Evolutionary conservation across 768 basidiomycete species (phyloP), one percentile per base, ranked within the genome.

Genomic region (Leucosporidium yakuticum): DNA sequence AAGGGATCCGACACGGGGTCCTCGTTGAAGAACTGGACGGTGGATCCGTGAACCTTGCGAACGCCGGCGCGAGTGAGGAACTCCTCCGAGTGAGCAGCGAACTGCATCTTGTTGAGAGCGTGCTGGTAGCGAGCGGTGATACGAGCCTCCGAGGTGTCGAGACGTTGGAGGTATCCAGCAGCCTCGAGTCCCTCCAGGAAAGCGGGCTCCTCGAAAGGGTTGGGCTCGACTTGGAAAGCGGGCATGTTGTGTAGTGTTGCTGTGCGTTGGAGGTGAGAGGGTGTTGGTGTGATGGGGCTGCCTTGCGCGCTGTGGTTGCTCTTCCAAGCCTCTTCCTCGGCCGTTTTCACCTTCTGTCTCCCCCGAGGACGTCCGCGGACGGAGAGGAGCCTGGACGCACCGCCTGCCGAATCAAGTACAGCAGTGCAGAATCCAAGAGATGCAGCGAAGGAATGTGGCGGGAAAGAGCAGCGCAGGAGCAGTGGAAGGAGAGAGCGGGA

Each of bases 1-100:
- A 65, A 71, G 15, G 70, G 70, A 54, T 71, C 67, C 39, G 61
- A 62, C 32, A 63, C 54, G 21, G 70, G 69, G 5, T 58, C 48
- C 58, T 71, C 70, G 67, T 63, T 65, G 62, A 71, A 71, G 70
- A 71, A 71, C 60, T 71, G 70, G 34, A 71, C 70, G 39, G 65
- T 65, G 56, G 64, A 65, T 34, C 67, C 61, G 63, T 71, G 70
- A 20, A 71, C 70, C 62, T 68, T 68, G 53, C 36, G 58, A 23
- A 71, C 67, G 27, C 70, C 70, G 23, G 62, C 56, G 4, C 65
- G 70, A 4, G 51, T 60, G 50, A 65, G 62, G 67, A 71, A 71
- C 67, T 68, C 70, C 50, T 68, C 64, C 0, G 57, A 60, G 67
- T 68, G 70, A 12, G 64, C 53, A 21, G 70, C 70, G 54, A 68